A percentile compares a stretch with the other conserved stretches of the same genome.
Conservation (phyloP, 1,284 basidiomycete species). For the Fomitopsis betulina region DNA sequence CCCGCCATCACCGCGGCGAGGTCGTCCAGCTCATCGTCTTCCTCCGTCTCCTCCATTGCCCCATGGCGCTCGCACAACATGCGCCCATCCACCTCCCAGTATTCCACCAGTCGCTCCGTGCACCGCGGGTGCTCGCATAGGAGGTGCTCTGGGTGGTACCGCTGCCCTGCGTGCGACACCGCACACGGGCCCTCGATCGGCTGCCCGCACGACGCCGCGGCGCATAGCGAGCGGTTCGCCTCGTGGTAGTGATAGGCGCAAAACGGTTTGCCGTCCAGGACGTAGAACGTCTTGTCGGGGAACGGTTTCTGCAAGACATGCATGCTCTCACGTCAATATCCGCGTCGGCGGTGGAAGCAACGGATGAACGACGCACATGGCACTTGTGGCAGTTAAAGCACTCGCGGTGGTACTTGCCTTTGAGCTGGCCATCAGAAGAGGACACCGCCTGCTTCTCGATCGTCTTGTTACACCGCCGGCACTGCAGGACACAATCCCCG, state of each 20-base stretch:
- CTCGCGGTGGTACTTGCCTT: slow-evolving; percentile 86
- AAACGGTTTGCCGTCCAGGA: slow-evolving; percentile 80
- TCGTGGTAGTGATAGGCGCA: slow-evolving; percentile 91
- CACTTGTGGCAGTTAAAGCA: slow-evolving; percentile 87
- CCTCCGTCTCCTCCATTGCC: slow-evolving; percentile 29
- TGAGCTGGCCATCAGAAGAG: slow-evolving; percentile 84
- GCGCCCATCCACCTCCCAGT: slow-evolving; percentile 80
- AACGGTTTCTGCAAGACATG: slow-evolving; percentile 64
- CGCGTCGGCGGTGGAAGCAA: background rate
- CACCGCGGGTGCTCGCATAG: slow-evolving; percentile 62
- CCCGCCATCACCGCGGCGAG: slow-evolving; percentile 22
- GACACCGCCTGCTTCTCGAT: slow-evolving; percentile 92
- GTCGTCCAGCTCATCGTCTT: slow-evolving; percentile 25
- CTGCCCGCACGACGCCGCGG: slow-evolving; percentile 70
- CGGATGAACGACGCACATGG: slow-evolving; percentile 43
- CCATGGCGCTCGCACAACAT: slow-evolving; percentile 82
- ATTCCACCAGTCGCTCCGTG: slow-evolving; percentile 62
- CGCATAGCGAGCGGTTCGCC: slow-evolving; percentile 82
- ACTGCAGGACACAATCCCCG: slow-evolving; percentile 39
- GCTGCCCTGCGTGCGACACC: slow-evolving; percentile 68
- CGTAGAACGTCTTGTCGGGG: slow-evolving; percentile 85
- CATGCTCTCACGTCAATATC: slow-evolving; percentile 2
- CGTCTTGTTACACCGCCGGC: slow-evolving; percentile 75
- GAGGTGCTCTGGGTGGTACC: slow-evolving; percentile 85
- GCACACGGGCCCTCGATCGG: slow-evolving; percentile 91